Evolutionary conservation across 169 alveolate genomes (phyloP), one percentile per base, ranked within the genome.

Genomic region (Cryptosporidium bovis): DNA sequence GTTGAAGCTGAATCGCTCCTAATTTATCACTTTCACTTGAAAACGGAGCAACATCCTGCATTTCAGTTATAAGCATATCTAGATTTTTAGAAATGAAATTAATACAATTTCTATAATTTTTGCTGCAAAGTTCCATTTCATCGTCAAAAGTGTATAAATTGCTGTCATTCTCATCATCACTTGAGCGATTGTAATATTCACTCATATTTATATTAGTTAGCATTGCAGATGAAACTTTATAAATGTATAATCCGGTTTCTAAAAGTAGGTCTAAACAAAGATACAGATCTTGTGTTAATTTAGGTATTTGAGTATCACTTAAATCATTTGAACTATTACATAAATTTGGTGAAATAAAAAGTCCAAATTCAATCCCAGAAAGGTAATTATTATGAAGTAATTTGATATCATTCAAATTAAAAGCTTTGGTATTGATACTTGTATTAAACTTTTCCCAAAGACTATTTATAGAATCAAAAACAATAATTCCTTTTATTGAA

Each of bases 251-350:
- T 3, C 66, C 55, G 10, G 66, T 34, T 20, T 69, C 83, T n/a
- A 69, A 34, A 16, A 69, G n/a, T 7, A 69, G 66, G 34, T 69
- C 83, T 29, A 53, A 51, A 18, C 83, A 69, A 36, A 69, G 56
- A 34, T 31, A 31, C 27, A 69, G 1, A 15, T 53, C 55, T 20
- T 53, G 83, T 10, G 34, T 53, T n/a, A 69, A 51, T 33, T 53
- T 56, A 4, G 24, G 83, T 48, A 50, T 64, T 20, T 46, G 82
- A 2, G 82, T 27, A 13, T 62, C 68, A 10, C n/a, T 62, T 27
- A 1, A 6, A 48, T 48, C 8, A 13, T 10, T 16, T 18, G 20
- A 18, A 31, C 44, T 0, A 27, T 27, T 62, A 8, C 16, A 15
- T 34, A 16, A 15, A 8, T 34, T 29, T 34, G 31, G 60, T 34